Conservation (phyloP, 148 eudicot species). For the Chenopodium formosanum region DNA sequence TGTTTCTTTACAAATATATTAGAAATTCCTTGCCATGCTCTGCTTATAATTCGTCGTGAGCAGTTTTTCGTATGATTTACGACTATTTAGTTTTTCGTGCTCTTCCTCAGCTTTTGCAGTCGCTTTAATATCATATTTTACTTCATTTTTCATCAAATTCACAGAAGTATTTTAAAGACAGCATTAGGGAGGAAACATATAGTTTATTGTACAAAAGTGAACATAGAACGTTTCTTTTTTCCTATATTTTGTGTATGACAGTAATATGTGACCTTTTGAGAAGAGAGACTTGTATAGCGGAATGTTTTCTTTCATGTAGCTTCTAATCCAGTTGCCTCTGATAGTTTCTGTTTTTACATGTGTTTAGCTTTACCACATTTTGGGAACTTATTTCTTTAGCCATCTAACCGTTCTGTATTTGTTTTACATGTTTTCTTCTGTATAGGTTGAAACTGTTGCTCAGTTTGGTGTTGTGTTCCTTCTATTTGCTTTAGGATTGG, state of each 20-base stretch:
- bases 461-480: slow-evolving; percentile 99
- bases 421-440: slow-evolving; percentile 12
- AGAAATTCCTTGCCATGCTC: background rate
- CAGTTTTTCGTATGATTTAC: background rate
- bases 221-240: no score
- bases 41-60: slow-evolving; percentile 3
- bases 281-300: background rate
- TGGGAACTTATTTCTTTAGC: background rate
- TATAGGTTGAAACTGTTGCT: slow-evolving; percentile 98
- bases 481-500: slow-evolving; percentile 96
- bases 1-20: background rate
- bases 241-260: no score
- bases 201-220: no score
- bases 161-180: background rate
- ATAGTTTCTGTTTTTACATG: no score
- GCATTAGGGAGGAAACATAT: background rate
- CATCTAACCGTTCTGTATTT: background rate
- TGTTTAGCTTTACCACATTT: background rate
- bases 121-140: background rate
- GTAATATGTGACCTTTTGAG: background rate
- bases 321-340: background rate
- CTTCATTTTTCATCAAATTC: background rate
- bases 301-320: background rate
- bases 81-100: background rate
- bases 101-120: background rate